A percentile compares a stretch with the other conserved stretches of the same genome.
These are phyloP conservation scores for Hyaloperonospora brassicae DNA, from an alignment of 352 stramenopile species.

Conservation along the genomic window DNA sequence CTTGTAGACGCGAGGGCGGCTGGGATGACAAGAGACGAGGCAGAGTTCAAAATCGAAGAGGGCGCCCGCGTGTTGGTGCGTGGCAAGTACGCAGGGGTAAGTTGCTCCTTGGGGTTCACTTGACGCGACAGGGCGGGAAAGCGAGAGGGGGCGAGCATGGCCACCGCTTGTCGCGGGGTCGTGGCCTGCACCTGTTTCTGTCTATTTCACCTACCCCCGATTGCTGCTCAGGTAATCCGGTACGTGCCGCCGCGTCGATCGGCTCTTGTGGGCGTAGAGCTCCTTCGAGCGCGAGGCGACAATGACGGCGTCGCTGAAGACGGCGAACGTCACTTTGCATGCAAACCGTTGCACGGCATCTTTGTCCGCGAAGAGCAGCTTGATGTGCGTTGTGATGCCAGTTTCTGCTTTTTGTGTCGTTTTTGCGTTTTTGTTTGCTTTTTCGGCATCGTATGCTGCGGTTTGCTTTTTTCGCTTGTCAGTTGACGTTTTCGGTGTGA, in stretches of 20 bases:
- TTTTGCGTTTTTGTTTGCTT: neutral
- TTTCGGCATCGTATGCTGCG: too few species aligned
- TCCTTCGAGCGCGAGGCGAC: conserved; percentile 70
- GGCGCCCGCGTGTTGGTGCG: conserved; percentile 60
- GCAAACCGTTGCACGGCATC: conserved; percentile 67
- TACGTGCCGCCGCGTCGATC: conserved; percentile 50
- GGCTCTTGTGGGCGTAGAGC: conserved; percentile 74
- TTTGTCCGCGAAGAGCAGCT: conserved; percentile 82
- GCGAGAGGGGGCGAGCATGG: neutral
- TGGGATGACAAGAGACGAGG: conserved; percentile 5
- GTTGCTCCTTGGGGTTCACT: conserved; percentile 10
- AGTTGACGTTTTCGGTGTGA: too few species aligned
- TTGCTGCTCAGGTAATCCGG: conserved; percentile 41
- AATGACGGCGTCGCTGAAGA: conserved; percentile 59
- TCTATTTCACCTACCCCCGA: conserved; percentile 1
- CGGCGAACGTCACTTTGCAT: conserved; percentile 74
- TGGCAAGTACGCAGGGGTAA: conserved; percentile 72
- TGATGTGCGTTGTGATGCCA: conserved; percentile 25
- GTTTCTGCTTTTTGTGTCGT: conserved; percentile 1
- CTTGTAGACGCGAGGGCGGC: conserved; percentile 2
- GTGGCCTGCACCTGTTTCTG: conserved; percentile 7
- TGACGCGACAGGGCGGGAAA: conserved; percentile 9
- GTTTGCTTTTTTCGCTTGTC: too few species aligned
- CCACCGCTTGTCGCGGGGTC: conserved; percentile 4
- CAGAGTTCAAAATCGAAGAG: conserved; percentile 16